phyloP scores from a whole-genome alignment of 306 rosid species.

The Malus domestica region DNA sequence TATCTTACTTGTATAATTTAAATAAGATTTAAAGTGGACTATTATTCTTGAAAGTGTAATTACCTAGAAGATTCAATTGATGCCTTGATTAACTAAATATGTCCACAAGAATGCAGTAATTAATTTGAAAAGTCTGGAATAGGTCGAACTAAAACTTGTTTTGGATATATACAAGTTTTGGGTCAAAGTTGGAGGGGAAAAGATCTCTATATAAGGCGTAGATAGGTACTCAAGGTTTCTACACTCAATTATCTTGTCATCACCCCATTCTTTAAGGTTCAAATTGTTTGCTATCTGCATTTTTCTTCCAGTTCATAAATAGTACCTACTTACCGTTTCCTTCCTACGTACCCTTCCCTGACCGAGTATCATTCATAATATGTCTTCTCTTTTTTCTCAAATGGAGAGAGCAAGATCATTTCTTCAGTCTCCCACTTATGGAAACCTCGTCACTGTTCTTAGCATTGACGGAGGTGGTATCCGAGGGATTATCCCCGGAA shows the following conservation, averaged over 20 bases:
- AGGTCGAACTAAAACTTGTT: neutral
- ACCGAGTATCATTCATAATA: neutral
- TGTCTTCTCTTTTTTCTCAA: neutral
- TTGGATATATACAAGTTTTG: neutral
- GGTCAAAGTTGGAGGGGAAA: neutral
- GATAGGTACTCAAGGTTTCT: neutral
- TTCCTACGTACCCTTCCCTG: neutral
- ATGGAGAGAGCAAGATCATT: conserved; percentile 23
- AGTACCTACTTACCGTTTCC: neutral
- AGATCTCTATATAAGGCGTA: conserved; percentile 1
- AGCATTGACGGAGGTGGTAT: conserved; percentile 74
- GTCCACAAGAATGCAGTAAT: neutral
- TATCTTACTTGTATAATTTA: no score
- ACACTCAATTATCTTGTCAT: neutral
- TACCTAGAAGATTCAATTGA: neutral
- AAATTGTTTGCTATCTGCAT: neutral
- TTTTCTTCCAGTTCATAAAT: neutral
- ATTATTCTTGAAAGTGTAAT: neutral
- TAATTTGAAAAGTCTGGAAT: neutral
- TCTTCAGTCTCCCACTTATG: conserved; percentile 49
- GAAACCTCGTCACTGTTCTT: conserved; percentile 50
- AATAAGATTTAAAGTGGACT: no score
- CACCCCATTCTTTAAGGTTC: neutral
- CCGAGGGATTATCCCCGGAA: conserved; percentile 57
- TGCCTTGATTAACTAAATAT: neutral